These are phyloP conservation scores for Magnusiomyces suaveolens DNA, from an alignment of 1,139 yeast genomes.

Conservation along the genomic window DNA sequence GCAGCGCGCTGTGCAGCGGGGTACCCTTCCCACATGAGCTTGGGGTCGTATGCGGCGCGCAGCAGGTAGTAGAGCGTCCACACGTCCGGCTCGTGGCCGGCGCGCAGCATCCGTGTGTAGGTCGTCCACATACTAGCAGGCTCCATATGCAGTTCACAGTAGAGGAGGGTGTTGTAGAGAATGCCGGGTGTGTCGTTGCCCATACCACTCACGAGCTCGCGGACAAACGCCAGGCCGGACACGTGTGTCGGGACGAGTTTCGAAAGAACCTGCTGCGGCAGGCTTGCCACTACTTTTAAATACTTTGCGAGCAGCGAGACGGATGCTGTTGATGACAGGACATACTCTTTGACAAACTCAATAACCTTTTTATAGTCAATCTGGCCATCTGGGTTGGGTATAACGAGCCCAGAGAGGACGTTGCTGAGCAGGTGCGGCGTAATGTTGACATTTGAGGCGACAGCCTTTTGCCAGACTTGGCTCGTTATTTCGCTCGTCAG, in stretches of 20 bases:
- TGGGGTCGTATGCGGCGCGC: slow-evolving; percentile 22
- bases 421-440: not conserved
- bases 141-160: slow-evolving; percentile 12
- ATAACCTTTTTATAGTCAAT: not conserved
- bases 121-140: slow-evolving; percentile 23
- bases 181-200: not conserved
- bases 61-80: slow-evolving; percentile 21
- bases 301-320: slow-evolving; percentile 12
- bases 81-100: slow-evolving; percentile 23
- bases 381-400: not conserved
- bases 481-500: not conserved
- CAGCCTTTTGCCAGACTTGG: not conserved
- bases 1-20: slow-evolving; percentile 53
- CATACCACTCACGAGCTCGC: not conserved
- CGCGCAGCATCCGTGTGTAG: slow-evolving; percentile 18
- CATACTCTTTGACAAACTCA: not conserved
- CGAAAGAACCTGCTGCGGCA: not conserved
- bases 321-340: slow-evolving; percentile 2
- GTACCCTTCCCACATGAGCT: slow-evolving; percentile 37
- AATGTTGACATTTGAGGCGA: not conserved
- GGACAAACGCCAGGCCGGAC: not conserved
- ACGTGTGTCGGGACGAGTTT: not conserved
- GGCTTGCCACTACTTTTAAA: slow-evolving; percentile 10
- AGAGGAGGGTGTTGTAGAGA: slow-evolving; percentile 17
- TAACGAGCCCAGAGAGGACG: not conserved